Evolutionary conservation across 2,329 filamentous ascomycete genomes (phyloP).

Genomic region (Stemphylium vesicarium): DNA sequence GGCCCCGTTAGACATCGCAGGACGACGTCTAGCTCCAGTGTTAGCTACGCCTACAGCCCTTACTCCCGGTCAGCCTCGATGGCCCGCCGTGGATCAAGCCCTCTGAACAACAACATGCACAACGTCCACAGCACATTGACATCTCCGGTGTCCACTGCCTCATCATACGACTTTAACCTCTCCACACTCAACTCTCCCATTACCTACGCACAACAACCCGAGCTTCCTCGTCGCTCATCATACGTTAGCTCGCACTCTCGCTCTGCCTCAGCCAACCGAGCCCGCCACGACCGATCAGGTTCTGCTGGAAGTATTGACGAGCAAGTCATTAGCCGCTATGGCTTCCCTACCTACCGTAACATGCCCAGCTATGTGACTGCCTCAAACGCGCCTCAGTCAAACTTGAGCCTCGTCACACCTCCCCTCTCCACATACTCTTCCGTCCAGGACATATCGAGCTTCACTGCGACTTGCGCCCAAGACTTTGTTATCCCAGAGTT

Average conservation of each 20-base stretch:
- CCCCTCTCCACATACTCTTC: constrained; percentile 45
- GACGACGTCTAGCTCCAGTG: constrained; percentile 59
- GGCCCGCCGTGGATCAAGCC: constrained; percentile 55
- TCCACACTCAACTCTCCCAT: constrained; percentile 70
- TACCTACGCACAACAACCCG: constrained; percentile 50
- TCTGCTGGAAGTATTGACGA: constrained; percentile 74
- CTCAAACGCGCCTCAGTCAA: constrained; percentile 41
- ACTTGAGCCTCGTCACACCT: constrained; percentile 50
- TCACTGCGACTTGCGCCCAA: constrained; percentile 36
- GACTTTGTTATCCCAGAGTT: constrained; percentile 47
- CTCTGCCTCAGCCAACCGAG: constrained; percentile 66
- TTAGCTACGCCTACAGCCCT: constrained; percentile 54
- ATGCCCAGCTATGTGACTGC: constrained; percentile 65
- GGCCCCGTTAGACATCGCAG: constrained; percentile 63
- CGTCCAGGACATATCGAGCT: constrained; percentile 43
- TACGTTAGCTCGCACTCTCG: constrained; percentile 53
- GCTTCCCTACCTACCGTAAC: constrained; percentile 84
- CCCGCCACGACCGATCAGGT: constrained; percentile 59
- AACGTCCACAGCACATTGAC: constrained; percentile 48
- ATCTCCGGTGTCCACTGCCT: constrained; percentile 52
- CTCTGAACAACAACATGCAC: constrained; percentile 46
- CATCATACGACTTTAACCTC: constrained; percentile 47
- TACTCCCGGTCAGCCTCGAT: constrained; percentile 57
- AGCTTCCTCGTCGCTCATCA: constrained; percentile 44
- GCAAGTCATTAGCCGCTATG: constrained; percentile 70